Conservation (phyloP, 768 basidiomycete genomes). For the Butyriboletus loyo region DNA sequence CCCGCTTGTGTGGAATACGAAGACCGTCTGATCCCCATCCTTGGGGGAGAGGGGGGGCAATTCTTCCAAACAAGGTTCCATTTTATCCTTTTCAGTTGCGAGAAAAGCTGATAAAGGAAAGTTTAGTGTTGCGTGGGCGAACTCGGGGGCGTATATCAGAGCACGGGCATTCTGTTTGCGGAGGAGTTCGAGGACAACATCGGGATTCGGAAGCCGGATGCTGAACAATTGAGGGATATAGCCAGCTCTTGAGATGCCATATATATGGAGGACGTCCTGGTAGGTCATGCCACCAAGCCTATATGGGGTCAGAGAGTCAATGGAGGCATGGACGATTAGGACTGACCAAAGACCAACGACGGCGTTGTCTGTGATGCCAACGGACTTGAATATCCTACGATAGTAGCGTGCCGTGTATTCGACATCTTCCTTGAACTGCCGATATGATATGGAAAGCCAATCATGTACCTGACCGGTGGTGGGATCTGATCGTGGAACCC, state of each 20-base stretch:
- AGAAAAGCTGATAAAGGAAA: conserved; percentile 51
- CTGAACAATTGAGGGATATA: conserved; percentile 79
- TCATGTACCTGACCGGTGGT: conserved; percentile 40
- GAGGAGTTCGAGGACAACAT: conserved; percentile 68
- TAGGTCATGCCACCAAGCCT: conserved; percentile 78
- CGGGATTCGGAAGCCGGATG: conserved; percentile 69
- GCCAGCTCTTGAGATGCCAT: conserved; percentile 71
- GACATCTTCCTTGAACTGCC: conserved; percentile 62
- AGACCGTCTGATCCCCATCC: conserved; percentile 44
- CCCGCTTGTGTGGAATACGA: conserved; percentile 79
- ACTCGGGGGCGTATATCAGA: conserved; percentile 62
- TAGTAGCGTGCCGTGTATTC: conserved; percentile 65
- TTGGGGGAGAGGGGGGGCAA: conserved; percentile 43
- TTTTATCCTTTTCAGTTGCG: conserved; percentile 39
- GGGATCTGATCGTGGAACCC: conserved; percentile 49
- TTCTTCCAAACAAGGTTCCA: conserved; percentile 35
- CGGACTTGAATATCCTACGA: conserved; percentile 44
- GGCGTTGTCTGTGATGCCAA: conserved; percentile 50
- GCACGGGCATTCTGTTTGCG: conserved; percentile 59
- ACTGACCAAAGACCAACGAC: conserved; percentile 73
- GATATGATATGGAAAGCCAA: conserved; percentile 65
- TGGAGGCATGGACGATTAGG: background rate
- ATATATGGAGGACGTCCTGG: conserved; percentile 67
- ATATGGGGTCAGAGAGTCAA: conserved; percentile 10
- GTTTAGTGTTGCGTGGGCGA: conserved; percentile 38